Base-by-base conservation (phyloP, 495 filamentous ascomycete species). In the Neurospora sp. region DNA sequence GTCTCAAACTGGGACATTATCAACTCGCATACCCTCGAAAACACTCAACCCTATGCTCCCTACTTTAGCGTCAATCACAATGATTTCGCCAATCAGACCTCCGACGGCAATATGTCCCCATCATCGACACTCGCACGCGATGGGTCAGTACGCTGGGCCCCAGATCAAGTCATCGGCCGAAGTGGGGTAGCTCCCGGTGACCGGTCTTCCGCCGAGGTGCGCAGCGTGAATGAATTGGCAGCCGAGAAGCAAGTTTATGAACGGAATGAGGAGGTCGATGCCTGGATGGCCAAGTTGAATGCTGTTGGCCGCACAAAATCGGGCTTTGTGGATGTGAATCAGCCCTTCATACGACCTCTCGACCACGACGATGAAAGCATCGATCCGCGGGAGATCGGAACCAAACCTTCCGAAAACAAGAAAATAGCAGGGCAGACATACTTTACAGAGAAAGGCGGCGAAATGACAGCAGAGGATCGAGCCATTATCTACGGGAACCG, bases 1-100 rank as follows among this genome's bases (percentile, higher is more conserved):
- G 82, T 87, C 48, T 86, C 85, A 14, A 78, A 85, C 69, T 88
- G 85, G 85, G 74, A 81, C 27, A 79, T 76, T 12, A 71, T 69
- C 3, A 77, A 77, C 4, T 73, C 80, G 2, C 77, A 79, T 41
- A 75, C 78, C 3, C 38, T 79, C 27, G 77, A 82, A 48, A 75
- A 78, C 38, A 76, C 44, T 8, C 72, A 78, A 41, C 3, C 42
- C 68, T 16, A 71, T 68, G 18, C 35, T 44, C 27, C 48, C 53
- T 14, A 59, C 41, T 35, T 48, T 9, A 73, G 73, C 3, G 9
- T 77, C 46, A 69, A 72, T 8, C 14, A 27, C 35, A 66, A 66
- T 11, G 40, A 42, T 11, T 76, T 73, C 18, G 48, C 46, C 66
- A 38, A 61, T 22, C 18, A 70, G 35, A 69, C 70, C 31, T 40